A percentile compares a stretch with the other conserved stretches of the same genome.
phyloP scores from a whole-genome alignment of 1,284 basidiomycete genomes.

The Apiotrichum siamense region DNA sequence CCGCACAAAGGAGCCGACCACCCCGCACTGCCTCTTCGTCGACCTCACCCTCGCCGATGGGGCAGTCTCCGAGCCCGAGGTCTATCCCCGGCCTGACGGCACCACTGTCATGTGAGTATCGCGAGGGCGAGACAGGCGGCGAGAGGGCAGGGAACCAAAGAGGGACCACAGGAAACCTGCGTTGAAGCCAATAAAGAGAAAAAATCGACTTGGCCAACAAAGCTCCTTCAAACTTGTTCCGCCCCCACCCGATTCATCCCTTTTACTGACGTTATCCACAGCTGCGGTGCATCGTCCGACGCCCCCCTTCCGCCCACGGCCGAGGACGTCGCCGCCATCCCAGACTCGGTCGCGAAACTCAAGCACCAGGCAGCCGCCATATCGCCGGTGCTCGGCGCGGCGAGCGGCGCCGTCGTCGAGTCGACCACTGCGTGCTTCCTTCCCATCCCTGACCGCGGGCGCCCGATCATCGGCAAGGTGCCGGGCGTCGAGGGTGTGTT shows the following conservation, averaged over 20 bases:
- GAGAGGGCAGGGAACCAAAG: no score
- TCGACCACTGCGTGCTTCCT: conserved; percentile 54
- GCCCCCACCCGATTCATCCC: no score
- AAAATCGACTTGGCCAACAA: no score
- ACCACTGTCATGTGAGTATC: conserved; percentile 45
- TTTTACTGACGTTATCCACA: conserved; percentile 5
- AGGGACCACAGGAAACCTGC: no score
- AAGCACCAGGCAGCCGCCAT: conserved; percentile 49
- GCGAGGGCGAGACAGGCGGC: no score
- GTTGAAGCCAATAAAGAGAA: no score
- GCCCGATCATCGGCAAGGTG: conserved; percentile 52
- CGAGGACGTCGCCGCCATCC: conserved; percentile 45
- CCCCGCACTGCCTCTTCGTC: conserved; percentile 51
- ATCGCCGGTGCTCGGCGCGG: conserved; percentile 45
- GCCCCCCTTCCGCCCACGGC: conserved; percentile 44
- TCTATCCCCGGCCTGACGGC: conserved; percentile 49
- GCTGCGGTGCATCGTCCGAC: conserved; percentile 45
- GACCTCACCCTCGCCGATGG: conserved; percentile 51
- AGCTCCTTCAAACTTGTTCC: no score
- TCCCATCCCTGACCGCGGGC: conserved; percentile 51
- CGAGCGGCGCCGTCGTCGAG: conserved; percentile 39
- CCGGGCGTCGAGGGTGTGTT: conserved; percentile 48
- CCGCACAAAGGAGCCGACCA: conserved; percentile 36
- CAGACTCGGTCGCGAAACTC: conserved; percentile 45
- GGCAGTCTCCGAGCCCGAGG: conserved; percentile 48